Base-by-base conservation (phyloP, 805 yeast genomes). In the Ogataea nakhonphanomensis region DNA sequence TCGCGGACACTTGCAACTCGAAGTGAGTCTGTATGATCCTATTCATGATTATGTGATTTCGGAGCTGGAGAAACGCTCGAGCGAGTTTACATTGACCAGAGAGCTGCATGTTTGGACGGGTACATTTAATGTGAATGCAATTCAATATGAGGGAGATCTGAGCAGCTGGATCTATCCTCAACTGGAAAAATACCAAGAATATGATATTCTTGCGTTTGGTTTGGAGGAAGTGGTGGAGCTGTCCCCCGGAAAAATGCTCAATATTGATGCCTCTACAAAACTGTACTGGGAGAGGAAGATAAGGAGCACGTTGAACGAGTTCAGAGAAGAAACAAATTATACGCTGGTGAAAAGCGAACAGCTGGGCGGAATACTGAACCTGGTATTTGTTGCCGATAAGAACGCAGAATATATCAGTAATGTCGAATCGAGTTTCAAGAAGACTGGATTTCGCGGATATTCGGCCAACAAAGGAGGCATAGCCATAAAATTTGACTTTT, bases 401-500 rank as follows among this genome's bases (percentile, higher is more conserved):
- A 74, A 77, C 41, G 55, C 74, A 4, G 64, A 70, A 8, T 67
- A 73, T 35, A 72, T 89, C 25, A 71, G 76, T 30, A 74, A 78
- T 35, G 70, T 89, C 21, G 84, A 80, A 51, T 80, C 90, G 1
- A 74, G 83, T 25, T 75, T 80, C 27, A 90, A 87, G 51, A 91
- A 91, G 54, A 90, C 98, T 0, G 99, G 99, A 0, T 72, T 91
- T 36, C 95, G 96, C 24, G 99, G 99, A 5, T 80, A 89, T 64
- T 81, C 95, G 41, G 79, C 79, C 8, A 65, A 65, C 35, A 77
- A 77, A 52, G 82, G 82, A 13, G 81, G 74, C 3, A 78, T 79
- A 54, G 79, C 78, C 0, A 75, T 77, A 4, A 62, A 78, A 33
- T 74, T 76, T 49, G 69, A 71, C 26, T 77, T 58, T 54, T 74